Evolutionary conservation across 345 rosid species (phyloP).

Genomic region (Pugionium cornutum): DNA sequence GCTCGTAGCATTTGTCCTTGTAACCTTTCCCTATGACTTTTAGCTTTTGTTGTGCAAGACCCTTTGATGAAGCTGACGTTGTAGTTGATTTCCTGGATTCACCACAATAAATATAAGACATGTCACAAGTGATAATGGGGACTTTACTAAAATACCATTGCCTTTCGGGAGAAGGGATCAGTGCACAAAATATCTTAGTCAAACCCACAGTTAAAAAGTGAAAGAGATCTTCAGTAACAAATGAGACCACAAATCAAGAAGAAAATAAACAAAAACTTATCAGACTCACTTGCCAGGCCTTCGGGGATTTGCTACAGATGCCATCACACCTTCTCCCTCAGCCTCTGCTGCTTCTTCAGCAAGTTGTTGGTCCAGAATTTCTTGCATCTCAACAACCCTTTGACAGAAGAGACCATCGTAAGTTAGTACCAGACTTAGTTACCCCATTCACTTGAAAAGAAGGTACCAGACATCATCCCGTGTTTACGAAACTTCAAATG

Average conservation of each 20-base stretch:
- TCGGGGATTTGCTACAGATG: slow-evolving; percentile 86
- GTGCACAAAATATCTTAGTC: background rate
- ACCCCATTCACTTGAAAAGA: no score
- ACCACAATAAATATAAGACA: slow-evolving; percentile 18
- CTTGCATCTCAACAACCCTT: slow-evolving; percentile 99
- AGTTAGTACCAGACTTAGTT: slow-evolving; percentile 20
- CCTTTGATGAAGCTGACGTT: slow-evolving; percentile 57
- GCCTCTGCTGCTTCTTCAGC: slow-evolving; percentile 99
- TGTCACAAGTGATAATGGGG: slow-evolving; percentile 12
- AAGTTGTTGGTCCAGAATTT: slow-evolving; percentile 93
- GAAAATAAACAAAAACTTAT: slow-evolving; percentile 17
- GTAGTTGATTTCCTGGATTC: slow-evolving; percentile 64
- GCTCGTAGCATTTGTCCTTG: slow-evolving; percentile 97
- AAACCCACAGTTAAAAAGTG: slow-evolving; percentile 16
- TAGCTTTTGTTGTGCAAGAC: slow-evolving; percentile 64
- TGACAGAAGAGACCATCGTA: slow-evolving; percentile 24
- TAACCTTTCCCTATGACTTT: slow-evolving; percentile 90
- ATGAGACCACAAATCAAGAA: slow-evolving; percentile 15
- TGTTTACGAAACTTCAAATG: slow-evolving; percentile 5
- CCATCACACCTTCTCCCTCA: slow-evolving; percentile 94
- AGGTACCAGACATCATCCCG: slow-evolving; percentile 6
- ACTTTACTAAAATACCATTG: slow-evolving; percentile 9
- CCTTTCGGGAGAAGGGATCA: slow-evolving; percentile 13
- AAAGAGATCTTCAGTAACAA: background rate
- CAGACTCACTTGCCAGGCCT: slow-evolving; percentile 75